Base-by-base conservation (phyloP, 192 early-diverging fungal species). In the Linnemannia schmuckeri region DNA sequence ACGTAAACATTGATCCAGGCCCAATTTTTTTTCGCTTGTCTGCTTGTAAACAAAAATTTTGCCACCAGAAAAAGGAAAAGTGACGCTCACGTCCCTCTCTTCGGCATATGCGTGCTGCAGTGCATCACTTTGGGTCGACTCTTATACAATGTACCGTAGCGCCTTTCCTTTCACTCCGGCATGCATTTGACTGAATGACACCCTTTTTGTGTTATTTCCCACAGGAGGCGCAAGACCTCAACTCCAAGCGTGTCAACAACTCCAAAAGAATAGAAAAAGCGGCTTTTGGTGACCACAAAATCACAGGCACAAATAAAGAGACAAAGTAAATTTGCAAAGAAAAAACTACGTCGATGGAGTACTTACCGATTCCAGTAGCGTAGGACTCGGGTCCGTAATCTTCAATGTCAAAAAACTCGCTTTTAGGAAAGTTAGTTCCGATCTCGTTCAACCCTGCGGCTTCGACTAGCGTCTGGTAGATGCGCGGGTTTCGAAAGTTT, bases 401-500 rank as follows among this genome's bases (percentile, higher is more conserved):
- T 52, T 93, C 87, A 54, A 96, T 94, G 69, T 97, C 94, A 88
- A 94, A 97, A 37, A 95, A 89, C 9, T 92, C 90, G 10, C 6
- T 74, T 46, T 89, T 90, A 9, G 91, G 88, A 88, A 96, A 93
- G 76, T 98, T 97, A 41, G 95, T 93, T 7, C 97, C 97, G 49
- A 90, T 89, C 88, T 97, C 97, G 79, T 97, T 94, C 42, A 99
- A 81, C 9, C 93, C 92, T 42, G 97, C 89, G 83, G 95, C 94
- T 44, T 96, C 95, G 9, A 99, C 96, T 35, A 98, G 89, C 87
- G 97, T 95, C 52, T 91, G 90, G 90, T 96, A 97, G 73, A 99
- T 98, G 49, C 95, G 93, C 20, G 98, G 98, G 81, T 99, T 99
- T 18, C 96, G 91, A 88, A 97, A 98, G 15, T 95, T 93, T 87